Evolutionary conservation across 768 basidiomycete genomes (phyloP), one percentile per base, ranked within the genome.

Genomic region (Dentipellis fragilis): DNA sequence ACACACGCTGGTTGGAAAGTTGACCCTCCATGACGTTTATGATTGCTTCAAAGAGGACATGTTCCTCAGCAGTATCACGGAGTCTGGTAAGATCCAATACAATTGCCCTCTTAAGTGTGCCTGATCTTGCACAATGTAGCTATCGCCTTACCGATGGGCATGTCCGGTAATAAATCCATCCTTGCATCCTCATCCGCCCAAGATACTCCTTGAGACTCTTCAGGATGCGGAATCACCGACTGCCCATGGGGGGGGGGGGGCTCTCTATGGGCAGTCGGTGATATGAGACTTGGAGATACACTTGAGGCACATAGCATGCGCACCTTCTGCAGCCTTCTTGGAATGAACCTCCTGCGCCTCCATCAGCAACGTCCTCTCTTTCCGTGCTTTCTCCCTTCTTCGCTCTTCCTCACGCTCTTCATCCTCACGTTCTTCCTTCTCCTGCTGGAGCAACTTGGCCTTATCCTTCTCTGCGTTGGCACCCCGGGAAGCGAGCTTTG

Each of bases 271-370:
- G n/a, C n/a, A n/a, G n/a, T n/a, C n/a, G n/a, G n/a, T n/a, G n/a
- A 22, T 22, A 12, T 23, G 10, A 53, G 37, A 49, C 16, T 49
- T 21, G 47, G 40, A 21, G n/a, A n/a, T 42, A 9, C 47, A 21
- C 16, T 12, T n/a, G 36, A 57, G 9, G 9, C 49, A 49, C 6
- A 23, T 22, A 22, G 19, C 42, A 16, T 14, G 65, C 72, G 48
- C 54, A 90, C 92, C 88, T 73, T 95, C 89, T 54, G 75, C 78
- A 4, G 87, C 90, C 69, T 86, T 91, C 68, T 77, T 77, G 22
- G 78, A 77, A 65, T 95, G 92, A 35, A 98, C 94, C 66, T 98
- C 95, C 70, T 97, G 93, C 1, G 96, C 96, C 67, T 96, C 93
- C 64, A 93, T 69, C 51, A 99, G 72, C 49, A 99, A 71, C 0